Percentiles rank a stretch among this genome's conserved stretches.
Evolutionary conservation across 257 asterid species (phyloP).

Genomic region (Nicotiana noctiflora): DNA sequence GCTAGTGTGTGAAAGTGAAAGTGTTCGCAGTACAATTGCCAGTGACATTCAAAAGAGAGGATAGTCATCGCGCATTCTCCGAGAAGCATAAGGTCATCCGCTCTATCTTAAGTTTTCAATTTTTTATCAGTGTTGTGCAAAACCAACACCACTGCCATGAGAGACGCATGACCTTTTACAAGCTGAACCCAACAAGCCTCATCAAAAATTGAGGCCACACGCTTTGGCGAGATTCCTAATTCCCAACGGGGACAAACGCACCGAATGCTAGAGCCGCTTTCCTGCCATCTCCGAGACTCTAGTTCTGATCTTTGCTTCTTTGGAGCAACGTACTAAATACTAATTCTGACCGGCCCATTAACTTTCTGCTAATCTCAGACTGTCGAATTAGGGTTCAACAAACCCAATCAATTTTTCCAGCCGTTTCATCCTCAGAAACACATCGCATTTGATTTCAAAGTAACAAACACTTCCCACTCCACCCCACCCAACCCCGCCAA

Average conservation of each 20-base stretch:
- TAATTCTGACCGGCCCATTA: background rate
- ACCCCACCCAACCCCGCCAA: too few species aligned
- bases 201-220: background rate
- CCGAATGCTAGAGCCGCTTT: background rate
- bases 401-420: background rate
- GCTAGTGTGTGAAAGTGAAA: background rate
- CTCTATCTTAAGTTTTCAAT: background rate
- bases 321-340: background rate
- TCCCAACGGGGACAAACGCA: background rate
- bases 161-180: background rate
- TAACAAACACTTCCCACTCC: too few species aligned
- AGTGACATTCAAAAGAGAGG: background rate
- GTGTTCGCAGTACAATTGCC: background rate
- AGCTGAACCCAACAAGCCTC: background rate
- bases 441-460: too few species aligned
- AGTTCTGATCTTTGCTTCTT: background rate
- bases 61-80: background rate
- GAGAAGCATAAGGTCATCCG: background rate
- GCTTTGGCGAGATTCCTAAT: background rate
- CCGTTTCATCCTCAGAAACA: too few species aligned
- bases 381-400: background rate
- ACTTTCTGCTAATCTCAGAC: background rate
- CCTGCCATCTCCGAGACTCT: too few species aligned
- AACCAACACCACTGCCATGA: background rate
- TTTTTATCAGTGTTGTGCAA: background rate